phyloP scores from a whole-genome alignment of 202 grass and related monocot genomes.

The Brachypodium distachyon region DNA sequence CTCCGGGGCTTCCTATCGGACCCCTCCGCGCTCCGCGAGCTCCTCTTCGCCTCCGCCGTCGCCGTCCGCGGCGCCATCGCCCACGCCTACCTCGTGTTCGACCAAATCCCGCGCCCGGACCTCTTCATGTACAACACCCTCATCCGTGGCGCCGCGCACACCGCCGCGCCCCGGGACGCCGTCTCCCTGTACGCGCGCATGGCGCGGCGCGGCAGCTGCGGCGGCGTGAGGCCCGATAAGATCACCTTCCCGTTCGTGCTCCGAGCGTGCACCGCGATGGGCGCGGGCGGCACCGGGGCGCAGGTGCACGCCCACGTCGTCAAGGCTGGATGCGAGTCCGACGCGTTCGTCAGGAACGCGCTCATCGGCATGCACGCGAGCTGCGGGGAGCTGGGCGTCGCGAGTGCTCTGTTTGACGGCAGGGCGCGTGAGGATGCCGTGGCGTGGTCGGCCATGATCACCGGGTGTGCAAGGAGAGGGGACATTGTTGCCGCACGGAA shows the following conservation, averaged over 20 bases:
- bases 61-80: constrained; percentile 35
- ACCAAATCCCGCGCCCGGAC: constrained; percentile 58
- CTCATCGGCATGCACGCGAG: constrained; percentile 79
- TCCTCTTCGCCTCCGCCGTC: constrained; percentile 50
- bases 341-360: constrained; percentile 68
- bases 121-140: constrained; percentile 93
- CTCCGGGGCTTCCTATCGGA: constrained; percentile 61
- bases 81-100: constrained; percentile 77
- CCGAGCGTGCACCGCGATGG: constrained; percentile 66
- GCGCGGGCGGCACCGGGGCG: constrained; percentile 26
- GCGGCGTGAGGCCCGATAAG: constrained; percentile 41
- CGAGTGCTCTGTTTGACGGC: constrained; percentile 42
- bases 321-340: constrained; percentile 45
- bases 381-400: constrained; percentile 49
- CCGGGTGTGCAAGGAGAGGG: constrained; percentile 59
- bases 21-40: constrained; percentile 51
- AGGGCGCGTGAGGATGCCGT: constrained; percentile 56
- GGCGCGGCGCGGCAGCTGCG: constrained; percentile 7
- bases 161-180: constrained; percentile 35
- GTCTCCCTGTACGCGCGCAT: constrained; percentile 50
- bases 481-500: constrained; percentile 46
- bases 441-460: constrained; percentile 68
- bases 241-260: constrained; percentile 87
- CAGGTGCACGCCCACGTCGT: constrained; percentile 55
- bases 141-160: constrained; percentile 63